Base-by-base conservation (phyloP, 2,329 filamentous ascomycete genomes). In the Rhynchosporium agropyri region DNA sequence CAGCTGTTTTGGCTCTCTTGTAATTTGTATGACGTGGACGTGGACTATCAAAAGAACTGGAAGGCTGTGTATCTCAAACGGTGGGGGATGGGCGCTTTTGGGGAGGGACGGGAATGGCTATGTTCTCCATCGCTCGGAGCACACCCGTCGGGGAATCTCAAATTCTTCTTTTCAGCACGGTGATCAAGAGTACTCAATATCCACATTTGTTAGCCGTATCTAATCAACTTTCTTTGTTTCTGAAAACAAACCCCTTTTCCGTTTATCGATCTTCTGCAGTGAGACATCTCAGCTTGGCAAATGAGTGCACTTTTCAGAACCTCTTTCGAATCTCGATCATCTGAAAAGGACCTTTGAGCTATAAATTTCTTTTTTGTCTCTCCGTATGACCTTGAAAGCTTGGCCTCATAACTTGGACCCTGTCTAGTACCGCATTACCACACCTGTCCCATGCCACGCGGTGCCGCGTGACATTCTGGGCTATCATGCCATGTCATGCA, bases 1-100 rank as follows among this genome's bases (percentile, higher is more conserved):
- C 65, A 20, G 69, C 66, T 42, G 64, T 67, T 5, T 54, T 66
- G 15, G 68, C 54, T 10, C 36, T 73, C 48, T 64, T 71, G 63
- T 71, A 50, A 68, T 57, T n/a, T 55, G 49, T 26, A 56, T 48
- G 26, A 49, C 28, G 54, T 50, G 4, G 28, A 38, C n/a, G 49
- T 51, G 48, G 46, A 33, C 33, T 53, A 43, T 20, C 36, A 20
- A 54, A 61, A 46, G 46, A 15, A 29, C 36, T 43, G 54, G 15
- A 42, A 40, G 46, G 38, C 36, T 43, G 33, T 36, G 43, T 51
- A 38, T 55, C 48, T 63, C 36, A 33, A 31, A 43, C 43, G 48
- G 53, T 48, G 28, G 48, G 7, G n/a, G 43, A 20, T 7, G 20
- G 38, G 36, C 31, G 12, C 5, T 56, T 40, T 26, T 29, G 40